phyloP scores from a whole-genome alignment of 2,329 filamentous ascomycete genomes.

The Myriosclerotinia duriaeana region DNA sequence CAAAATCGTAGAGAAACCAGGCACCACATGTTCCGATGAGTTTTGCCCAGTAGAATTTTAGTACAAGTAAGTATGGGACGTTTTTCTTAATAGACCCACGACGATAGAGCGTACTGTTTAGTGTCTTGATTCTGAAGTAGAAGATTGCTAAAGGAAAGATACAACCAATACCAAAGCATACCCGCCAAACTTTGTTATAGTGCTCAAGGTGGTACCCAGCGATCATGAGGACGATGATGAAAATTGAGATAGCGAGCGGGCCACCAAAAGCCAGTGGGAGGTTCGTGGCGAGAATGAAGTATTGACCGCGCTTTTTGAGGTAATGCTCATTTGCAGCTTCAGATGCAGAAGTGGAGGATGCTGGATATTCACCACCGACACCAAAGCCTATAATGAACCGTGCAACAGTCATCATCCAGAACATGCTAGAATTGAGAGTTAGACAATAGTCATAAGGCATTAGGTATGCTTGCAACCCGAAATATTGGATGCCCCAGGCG shows the following conservation, averaged over 20 bases:
- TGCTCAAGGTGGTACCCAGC: slow-evolving; percentile 40
- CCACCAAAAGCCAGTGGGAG: slow-evolving; percentile 45
- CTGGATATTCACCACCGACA: slow-evolving; percentile 50
- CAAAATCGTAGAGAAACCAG: slow-evolving; percentile 54
- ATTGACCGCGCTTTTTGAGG: slow-evolving; percentile 43
- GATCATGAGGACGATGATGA: slow-evolving; percentile 47
- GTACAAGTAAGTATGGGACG: slow-evolving; percentile 51
- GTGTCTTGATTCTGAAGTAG: slow-evolving; percentile 55
- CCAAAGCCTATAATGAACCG: slow-evolving; percentile 51
- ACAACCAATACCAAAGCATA: slow-evolving; percentile 51
- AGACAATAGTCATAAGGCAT: background rate
- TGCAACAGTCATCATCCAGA: slow-evolving; percentile 53
- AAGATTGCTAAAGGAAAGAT: slow-evolving; percentile 54
- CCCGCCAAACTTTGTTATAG: slow-evolving; percentile 48
- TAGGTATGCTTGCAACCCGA: too few relatives aligned
- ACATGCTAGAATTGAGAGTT: slow-evolving; percentile 43
- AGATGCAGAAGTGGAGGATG: slow-evolving; percentile 48
- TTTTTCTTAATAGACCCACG: slow-evolving; percentile 53
- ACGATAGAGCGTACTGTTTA: slow-evolving; percentile 52
- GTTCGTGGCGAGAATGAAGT: slow-evolving; percentile 51
- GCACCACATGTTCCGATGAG: slow-evolving; percentile 53
- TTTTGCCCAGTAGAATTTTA: slow-evolving; percentile 55
- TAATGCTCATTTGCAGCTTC: slow-evolving; percentile 51
- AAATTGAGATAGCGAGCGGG: slow-evolving; percentile 47
- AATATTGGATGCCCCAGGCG: background rate